Percentiles rank a stretch among this genome's conserved stretches.
phyloP scores from a whole-genome alignment of 768 basidiomycete species.

The Hemileccinum rubropunctum region DNA sequence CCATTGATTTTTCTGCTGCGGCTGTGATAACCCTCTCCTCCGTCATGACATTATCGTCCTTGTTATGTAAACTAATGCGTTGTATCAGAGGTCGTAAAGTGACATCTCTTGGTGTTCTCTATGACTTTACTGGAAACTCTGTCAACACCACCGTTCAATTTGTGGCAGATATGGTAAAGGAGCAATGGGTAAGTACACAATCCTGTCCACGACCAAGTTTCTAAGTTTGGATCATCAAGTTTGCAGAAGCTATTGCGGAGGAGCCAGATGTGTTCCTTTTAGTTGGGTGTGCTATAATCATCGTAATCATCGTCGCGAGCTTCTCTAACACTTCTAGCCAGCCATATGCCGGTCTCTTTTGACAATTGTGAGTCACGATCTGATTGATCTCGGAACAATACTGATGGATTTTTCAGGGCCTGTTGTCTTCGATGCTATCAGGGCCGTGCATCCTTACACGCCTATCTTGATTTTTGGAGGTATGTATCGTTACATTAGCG shows the following conservation, averaged over 20 bases:
- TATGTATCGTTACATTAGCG: constrained; percentile 8
- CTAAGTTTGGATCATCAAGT: constrained; percentile 41
- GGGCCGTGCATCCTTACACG: constrained; percentile 65
- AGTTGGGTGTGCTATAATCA: constrained; percentile 45
- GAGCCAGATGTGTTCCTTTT: constrained; percentile 83
- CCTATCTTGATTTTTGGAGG: constrained; percentile 86
- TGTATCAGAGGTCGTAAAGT: constrained; percentile 57
- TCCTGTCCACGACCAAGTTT: neutral
- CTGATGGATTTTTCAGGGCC: constrained; percentile 48
- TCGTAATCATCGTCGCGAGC: neutral
- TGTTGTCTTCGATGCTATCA: constrained; percentile 68
- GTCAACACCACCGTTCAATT: constrained; percentile 71
- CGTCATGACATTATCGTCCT: too few species aligned
- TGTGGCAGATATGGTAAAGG: constrained; percentile 74
- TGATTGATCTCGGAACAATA: neutral
- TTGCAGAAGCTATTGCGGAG: constrained; percentile 71
- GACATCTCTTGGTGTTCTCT: constrained; percentile 79
- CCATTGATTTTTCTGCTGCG: neutral
- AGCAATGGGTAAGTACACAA: constrained; percentile 56
- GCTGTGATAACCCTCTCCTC: neutral
- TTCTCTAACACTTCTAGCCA: constrained; percentile 25
- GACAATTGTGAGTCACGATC: constrained; percentile 54
- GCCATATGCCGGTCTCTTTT: constrained; percentile 78
- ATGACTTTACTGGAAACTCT: constrained; percentile 70
- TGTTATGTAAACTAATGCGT: neutral